A percentile compares a stretch with the other conserved stretches of the same genome.
These are phyloP conservation scores for Termitomyces sp. DNA, from an alignment of 768 basidiomycete species.

Conservation along the genomic window DNA sequence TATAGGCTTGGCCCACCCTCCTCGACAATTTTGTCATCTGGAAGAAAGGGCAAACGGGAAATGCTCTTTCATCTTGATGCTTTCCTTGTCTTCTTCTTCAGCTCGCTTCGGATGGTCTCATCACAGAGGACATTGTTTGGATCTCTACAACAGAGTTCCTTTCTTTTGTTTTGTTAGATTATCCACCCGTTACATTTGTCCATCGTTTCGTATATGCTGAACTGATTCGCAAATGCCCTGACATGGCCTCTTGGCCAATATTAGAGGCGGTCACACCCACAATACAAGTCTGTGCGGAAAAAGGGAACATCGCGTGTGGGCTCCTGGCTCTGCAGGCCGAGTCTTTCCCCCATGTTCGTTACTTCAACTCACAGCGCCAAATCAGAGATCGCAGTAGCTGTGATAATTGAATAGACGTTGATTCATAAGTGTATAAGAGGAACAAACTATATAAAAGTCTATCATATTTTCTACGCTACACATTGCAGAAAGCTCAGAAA, in stretches of 20 bases:
- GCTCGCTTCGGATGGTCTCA: neutral
- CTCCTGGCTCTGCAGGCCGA: neutral
- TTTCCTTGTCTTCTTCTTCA: neutral
- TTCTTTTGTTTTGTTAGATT: neutral
- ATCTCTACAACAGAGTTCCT: neutral
- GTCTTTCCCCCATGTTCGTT: neutral
- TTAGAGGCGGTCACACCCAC: neutral
- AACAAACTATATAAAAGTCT: neutral
- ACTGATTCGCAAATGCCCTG: neutral
- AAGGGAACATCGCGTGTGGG: neutral
- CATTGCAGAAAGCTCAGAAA: neutral
- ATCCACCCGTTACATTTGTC: neutral
- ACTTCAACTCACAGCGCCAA: neutral
- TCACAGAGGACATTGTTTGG: neutral
- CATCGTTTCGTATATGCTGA: neutral
- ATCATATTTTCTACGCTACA: neutral
- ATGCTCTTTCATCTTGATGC: neutral
- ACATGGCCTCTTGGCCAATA: too few relatives aligned
- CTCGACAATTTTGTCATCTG: constrained; percentile 74
- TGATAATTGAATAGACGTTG: neutral
- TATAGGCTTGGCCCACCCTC: constrained; percentile 77
- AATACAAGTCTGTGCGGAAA: neutral
- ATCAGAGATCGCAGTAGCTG: neutral
- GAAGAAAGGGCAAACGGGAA: constrained; percentile 36
- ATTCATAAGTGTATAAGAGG: neutral